Percentiles rank a stretch among this genome's conserved stretches.
Evolutionary conservation across 129 eudicot genomes (phyloP).

Genomic region (carrot (Daucus carota)): DNA sequence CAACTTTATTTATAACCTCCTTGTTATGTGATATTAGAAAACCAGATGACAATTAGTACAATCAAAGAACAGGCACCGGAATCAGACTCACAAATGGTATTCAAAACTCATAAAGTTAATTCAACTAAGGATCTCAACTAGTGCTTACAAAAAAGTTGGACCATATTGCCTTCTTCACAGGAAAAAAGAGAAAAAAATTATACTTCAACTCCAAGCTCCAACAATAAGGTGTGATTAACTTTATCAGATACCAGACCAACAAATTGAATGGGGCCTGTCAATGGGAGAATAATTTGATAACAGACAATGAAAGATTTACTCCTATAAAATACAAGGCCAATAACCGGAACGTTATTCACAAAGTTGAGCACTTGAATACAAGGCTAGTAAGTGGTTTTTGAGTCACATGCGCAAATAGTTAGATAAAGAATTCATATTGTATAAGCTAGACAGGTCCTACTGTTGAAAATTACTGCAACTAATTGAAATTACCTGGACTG

Average conservation of each 20-base stretch:
- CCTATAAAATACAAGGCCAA: background rate
- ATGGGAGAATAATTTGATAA: background rate
- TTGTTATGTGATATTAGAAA: background rate
- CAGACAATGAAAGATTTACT: background rate
- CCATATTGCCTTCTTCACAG: background rate
- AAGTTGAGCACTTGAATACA: background rate
- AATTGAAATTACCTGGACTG: conserved; percentile 56
- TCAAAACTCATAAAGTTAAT: background rate
- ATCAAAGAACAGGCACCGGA: background rate
- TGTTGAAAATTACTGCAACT: conserved; percentile 1
- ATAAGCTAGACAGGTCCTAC: background rate
- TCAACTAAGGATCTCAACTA: background rate
- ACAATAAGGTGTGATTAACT: conserved; percentile 62
- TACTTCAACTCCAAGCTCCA: conserved; percentile 78
- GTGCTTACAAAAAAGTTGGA: background rate
- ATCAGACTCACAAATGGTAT: background rate
- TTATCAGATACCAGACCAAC: conserved; percentile 56
- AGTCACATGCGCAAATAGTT: background rate
- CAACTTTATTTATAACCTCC: background rate
- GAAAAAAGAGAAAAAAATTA: conserved; percentile 13
- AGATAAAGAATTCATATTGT: background rate
- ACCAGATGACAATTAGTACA: background rate
- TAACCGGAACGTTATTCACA: background rate
- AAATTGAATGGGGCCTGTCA: conserved; percentile 84
- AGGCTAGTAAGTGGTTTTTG: background rate